phyloP scores from a whole-genome alignment of 2,329 filamentous ascomycete genomes.

The Verticillium dahliae region DNA sequence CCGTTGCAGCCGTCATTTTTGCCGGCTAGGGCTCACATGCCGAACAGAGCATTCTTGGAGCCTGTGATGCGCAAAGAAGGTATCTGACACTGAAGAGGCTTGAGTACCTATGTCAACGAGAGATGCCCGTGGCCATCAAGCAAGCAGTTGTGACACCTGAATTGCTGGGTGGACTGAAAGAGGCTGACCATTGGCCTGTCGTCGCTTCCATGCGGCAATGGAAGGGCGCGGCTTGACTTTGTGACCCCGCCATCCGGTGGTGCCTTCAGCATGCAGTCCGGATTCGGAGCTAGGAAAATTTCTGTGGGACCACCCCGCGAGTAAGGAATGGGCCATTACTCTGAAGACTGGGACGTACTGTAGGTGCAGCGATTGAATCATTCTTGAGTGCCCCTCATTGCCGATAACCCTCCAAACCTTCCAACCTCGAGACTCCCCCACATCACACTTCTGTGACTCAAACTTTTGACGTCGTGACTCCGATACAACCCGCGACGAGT shows the following conservation, averaged over 20 bases:
- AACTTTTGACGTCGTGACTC: conserved; percentile 1
- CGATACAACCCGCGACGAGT: background rate
- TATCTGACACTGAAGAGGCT: no score
- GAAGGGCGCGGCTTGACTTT: background rate
- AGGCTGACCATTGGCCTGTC: background rate
- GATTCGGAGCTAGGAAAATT: background rate
- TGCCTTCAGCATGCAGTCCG: background rate
- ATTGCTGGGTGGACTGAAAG: no score
- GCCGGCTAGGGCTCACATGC: no score
- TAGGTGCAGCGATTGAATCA: background rate
- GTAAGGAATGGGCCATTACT: background rate
- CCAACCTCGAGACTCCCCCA: background rate
- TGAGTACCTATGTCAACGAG: no score
- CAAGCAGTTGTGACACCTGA: no score
- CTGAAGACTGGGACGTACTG: no score
- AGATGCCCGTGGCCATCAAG: no score
- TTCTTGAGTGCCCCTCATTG: background rate
- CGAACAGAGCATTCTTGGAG: no score
- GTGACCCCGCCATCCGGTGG: background rate
- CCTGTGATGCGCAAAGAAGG: no score
- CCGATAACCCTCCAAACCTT: background rate
- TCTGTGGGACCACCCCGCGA: background rate
- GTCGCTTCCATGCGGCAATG: background rate
- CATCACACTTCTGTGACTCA: conserved; percentile 6
- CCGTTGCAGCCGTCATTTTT: no score